phyloP scores from a whole-genome alignment of 169 alveolate genomes.

The Eimeria maxima region DNA sequence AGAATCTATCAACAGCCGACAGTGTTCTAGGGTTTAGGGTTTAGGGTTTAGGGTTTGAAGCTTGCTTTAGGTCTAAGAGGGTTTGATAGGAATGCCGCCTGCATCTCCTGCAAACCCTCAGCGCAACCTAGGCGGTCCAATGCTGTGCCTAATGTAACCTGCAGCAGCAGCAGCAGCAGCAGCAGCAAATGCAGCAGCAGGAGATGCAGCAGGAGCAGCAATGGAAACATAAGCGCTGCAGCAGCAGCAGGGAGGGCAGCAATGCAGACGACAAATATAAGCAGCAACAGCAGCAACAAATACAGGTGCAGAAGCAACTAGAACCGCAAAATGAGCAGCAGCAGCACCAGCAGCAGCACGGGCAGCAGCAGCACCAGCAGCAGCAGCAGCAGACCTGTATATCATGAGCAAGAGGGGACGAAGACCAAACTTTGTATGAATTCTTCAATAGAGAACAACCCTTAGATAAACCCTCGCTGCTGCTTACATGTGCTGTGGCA shows the following conservation, averaged over 20 bases:
- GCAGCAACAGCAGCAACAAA: no score
- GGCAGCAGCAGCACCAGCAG: constrained; percentile 7
- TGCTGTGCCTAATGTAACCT: not conserved
- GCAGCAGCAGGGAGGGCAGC: not conserved
- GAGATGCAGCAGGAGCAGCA: no score
- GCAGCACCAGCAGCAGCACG: not conserved
- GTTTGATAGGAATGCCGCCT: not conserved
- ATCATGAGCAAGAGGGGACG: not conserved
- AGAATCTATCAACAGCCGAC: not conserved
- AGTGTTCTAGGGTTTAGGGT: constrained; percentile 3
- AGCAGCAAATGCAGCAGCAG: not conserved
- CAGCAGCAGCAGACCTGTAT: not conserved
- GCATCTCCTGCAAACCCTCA: constrained; percentile 9
- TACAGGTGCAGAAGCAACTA: no score
- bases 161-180: not conserved
- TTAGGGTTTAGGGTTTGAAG: constrained; percentile 13
- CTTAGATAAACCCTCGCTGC: not conserved
- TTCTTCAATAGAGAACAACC: no score
- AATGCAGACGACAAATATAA: no score
- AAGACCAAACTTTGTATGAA: no score
- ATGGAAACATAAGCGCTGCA: not conserved
- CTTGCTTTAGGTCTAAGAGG: constrained; percentile 16
- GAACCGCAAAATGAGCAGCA: no score
- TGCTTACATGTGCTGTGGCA: constrained; percentile 10
- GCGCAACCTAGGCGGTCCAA: not conserved